A percentile compares a stretch with the other conserved stretches of the same genome.
Evolutionary conservation across 768 basidiomycete genomes (phyloP).

Genomic region (Phylloporus sp.): DNA sequence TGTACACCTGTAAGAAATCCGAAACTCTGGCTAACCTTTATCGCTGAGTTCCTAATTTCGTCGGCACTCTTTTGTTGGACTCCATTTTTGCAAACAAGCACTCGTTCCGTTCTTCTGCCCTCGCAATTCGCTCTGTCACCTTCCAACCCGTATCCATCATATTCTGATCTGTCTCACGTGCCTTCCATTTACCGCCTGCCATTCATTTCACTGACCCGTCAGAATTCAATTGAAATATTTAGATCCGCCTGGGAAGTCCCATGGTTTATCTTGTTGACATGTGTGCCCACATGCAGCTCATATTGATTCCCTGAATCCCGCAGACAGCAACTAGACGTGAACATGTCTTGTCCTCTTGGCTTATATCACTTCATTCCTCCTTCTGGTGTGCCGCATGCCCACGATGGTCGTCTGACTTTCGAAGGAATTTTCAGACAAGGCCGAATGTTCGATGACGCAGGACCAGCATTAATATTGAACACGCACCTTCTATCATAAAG

Average conservation of each 20-base stretch:
- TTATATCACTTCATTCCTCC: slow-evolving; percentile 12
- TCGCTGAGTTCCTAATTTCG: slow-evolving; percentile 8
- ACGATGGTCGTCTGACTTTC: slow-evolving; percentile 11
- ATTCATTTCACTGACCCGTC: slow-evolving; percentile 1
- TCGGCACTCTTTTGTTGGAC: not conserved
- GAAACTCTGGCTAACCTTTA: too few relatives aligned
- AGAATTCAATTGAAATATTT: slow-evolving; percentile 3
- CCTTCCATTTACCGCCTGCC: slow-evolving; percentile 2
- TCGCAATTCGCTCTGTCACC: not conserved
- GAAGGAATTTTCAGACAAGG: slow-evolving; percentile 18
- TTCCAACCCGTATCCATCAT: slow-evolving; percentile 2
- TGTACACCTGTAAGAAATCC: not conserved
- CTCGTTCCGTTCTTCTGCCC: not conserved
- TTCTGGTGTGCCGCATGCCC: slow-evolving; percentile 12
- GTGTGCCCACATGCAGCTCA: not conserved
- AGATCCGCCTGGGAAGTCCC: not conserved
- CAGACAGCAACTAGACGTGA: not conserved
- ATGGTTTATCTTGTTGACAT: slow-evolving; percentile 1
- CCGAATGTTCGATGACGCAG: slow-evolving; percentile 12
- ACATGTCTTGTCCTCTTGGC: not conserved
- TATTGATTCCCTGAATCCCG: not conserved
- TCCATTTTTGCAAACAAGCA: not conserved
- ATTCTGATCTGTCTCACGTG: slow-evolving; percentile 7
- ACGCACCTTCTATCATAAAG: slow-evolving; percentile 8
- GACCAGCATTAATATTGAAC: slow-evolving; percentile 16